Conservation (phyloP, 768 basidiomycete genomes). For the Lactarius sanguifluus region DNA sequence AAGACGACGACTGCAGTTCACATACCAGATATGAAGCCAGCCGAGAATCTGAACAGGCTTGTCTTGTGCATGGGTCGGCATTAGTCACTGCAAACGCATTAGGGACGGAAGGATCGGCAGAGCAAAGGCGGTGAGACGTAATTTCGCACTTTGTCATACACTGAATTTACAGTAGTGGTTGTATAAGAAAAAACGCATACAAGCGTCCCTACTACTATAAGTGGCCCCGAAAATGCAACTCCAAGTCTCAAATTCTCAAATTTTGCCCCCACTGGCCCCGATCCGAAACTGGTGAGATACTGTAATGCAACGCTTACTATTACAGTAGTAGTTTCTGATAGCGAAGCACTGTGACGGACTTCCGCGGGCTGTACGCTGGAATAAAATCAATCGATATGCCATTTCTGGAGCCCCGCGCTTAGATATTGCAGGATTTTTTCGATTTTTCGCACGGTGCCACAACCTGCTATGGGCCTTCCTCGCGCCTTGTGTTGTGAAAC, state of each 20-base stretch:
- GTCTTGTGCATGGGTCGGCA: constrained; percentile 81
- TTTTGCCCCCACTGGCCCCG: too few species aligned
- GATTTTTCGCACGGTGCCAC: background rate
- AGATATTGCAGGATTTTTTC: background rate
- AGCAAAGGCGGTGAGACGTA: constrained; percentile 32
- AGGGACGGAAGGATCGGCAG: background rate
- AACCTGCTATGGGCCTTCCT: constrained; percentile 3
- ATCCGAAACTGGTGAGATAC: too few species aligned
- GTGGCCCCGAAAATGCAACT: too few species aligned
- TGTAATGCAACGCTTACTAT: background rate
- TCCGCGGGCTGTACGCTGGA: constrained; percentile 22
- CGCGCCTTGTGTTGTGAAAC: too few species aligned
- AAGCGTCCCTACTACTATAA: too few species aligned
- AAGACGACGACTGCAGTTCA: constrained; percentile 11
- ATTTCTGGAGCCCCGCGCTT: constrained; percentile 5
- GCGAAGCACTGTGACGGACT: constrained; percentile 1
- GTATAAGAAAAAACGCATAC: too few species aligned
- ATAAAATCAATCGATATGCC: constrained; percentile 19
- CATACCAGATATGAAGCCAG: constrained; percentile 85
- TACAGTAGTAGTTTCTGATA: constrained; percentile 11
- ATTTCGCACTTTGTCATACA: too few species aligned
- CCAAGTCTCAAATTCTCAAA: too few species aligned
- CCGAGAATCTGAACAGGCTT: constrained; percentile 74
- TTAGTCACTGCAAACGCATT: constrained; percentile 57
- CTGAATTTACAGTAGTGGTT: too few species aligned